These are phyloP conservation scores for Termitomyces sp. DNA, from an alignment of 768 basidiomycete genomes.

Conservation along the genomic window DNA sequence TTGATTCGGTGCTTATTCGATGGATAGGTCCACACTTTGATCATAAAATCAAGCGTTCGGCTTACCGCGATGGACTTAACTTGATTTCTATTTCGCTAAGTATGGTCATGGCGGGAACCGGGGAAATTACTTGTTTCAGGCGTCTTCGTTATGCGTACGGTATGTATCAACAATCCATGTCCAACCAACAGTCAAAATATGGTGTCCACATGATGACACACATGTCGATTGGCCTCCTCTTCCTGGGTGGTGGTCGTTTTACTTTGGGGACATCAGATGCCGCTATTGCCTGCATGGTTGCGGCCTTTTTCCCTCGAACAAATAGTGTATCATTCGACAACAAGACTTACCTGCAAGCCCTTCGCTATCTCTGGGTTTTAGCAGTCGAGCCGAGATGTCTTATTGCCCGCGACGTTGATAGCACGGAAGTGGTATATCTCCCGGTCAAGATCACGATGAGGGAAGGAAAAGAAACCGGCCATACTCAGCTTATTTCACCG, in stretches of 20 bases:
- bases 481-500: slow-evolving; percentile 82
- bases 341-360: slow-evolving; percentile 84
- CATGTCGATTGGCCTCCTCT: slow-evolving; percentile 85
- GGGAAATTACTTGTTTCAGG: slow-evolving; percentile 85
- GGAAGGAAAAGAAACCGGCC: slow-evolving; percentile 57
- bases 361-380: slow-evolving; percentile 94
- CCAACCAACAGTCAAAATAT: slow-evolving; percentile 68
- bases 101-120: slow-evolving; percentile 97
- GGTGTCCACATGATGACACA: slow-evolving; percentile 89
- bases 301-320: slow-evolving; percentile 90
- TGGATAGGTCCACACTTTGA: slow-evolving; percentile 71
- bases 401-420: slow-evolving; percentile 89
- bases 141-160: slow-evolving; percentile 88
- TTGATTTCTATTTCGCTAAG: slow-evolving; percentile 81
- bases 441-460: slow-evolving; percentile 83
- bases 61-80: slow-evolving; percentile 83
- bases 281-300: slow-evolving; percentile 84
- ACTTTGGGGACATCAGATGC: slow-evolving; percentile 90
- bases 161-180: slow-evolving; percentile 63
- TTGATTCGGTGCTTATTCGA: slow-evolving; percentile 2
- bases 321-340: slow-evolving; percentile 79
- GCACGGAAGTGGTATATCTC: slow-evolving; percentile 84
- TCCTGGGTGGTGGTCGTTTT: slow-evolving; percentile 89
- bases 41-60: slow-evolving; percentile 81
- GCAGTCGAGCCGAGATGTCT: slow-evolving; percentile 94